Evolutionary conservation across 768 basidiomycete genomes (phyloP).

Genomic region (Boletus fagicola): DNA sequence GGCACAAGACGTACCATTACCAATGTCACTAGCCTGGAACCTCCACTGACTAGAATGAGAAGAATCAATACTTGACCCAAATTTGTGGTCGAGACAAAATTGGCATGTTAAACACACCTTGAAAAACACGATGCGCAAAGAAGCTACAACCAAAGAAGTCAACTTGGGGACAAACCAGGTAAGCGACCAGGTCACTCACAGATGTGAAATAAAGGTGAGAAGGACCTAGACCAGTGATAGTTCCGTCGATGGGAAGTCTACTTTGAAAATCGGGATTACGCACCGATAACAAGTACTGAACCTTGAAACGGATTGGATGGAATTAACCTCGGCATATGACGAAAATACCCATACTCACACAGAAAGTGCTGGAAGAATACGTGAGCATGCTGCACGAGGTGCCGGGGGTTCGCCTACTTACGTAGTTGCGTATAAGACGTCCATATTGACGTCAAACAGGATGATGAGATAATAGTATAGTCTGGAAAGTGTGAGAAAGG

Average conservation of each 20-base stretch:
- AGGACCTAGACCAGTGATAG: constrained; percentile 17
- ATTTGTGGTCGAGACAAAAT: background rate
- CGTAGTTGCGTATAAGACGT: constrained; percentile 27
- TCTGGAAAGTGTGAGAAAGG: constrained; percentile 18
- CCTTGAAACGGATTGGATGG: constrained; percentile 8
- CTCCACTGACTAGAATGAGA: constrained; percentile 18
- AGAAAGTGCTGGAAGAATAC: constrained; percentile 24
- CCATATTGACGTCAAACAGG: constrained; percentile 24
- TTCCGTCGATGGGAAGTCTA: background rate
- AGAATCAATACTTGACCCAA: background rate
- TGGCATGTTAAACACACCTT: constrained; percentile 14
- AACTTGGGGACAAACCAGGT: background rate
- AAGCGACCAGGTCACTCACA: constrained; percentile 17
- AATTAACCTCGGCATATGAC: background rate
- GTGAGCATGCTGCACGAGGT: background rate
- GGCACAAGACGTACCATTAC: constrained; percentile 16
- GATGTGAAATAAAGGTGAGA: constrained; percentile 26
- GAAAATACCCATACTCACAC: constrained; percentile 22
- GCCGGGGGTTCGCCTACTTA: constrained; percentile 6
- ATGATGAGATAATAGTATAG: constrained; percentile 31
- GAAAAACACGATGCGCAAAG: constrained; percentile 25
- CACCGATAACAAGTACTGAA: constrained; percentile 29
- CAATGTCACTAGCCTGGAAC: constrained; percentile 13
- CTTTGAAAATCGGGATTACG: background rate
- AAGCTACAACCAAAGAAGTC: constrained; percentile 17